phyloP scores from a whole-genome alignment of 192 early-diverging fungal species.

The Entomortierella beljakovae region DNA sequence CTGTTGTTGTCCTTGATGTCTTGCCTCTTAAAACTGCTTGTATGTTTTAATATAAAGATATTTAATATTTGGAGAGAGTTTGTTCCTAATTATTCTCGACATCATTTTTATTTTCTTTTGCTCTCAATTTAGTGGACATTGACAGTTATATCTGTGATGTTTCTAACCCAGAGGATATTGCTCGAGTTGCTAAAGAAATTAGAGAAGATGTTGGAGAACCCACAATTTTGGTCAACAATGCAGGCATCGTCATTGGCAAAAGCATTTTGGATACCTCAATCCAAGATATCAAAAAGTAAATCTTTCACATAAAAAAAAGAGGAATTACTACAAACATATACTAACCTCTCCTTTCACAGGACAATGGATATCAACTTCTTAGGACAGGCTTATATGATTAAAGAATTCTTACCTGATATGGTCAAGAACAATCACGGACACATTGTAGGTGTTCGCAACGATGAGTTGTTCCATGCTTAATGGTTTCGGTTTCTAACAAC shows the following conservation, averaged over 20 bases:
- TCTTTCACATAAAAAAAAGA: no score
- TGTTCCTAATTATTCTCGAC: neutral
- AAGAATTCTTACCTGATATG: conserved; percentile 83
- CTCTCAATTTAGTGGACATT: conserved; percentile 47
- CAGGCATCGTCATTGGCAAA: conserved; percentile 77
- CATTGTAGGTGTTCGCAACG: conserved; percentile 65
- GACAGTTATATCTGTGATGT: conserved; percentile 72
- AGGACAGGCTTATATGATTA: conserved; percentile 79
- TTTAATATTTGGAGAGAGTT: neutral
- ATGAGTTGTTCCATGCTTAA: no score
- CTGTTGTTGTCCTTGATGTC: conserved; percentile 69
- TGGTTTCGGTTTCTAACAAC: neutral
- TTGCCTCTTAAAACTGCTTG: conserved; percentile 43
- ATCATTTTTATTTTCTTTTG: neutral
- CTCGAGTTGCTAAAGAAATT: conserved; percentile 60
- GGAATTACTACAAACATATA: no score
- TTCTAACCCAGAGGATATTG: conserved; percentile 57
- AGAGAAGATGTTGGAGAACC: conserved; percentile 70
- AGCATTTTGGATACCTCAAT: conserved; percentile 70
- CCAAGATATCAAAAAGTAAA: conserved; percentile 65
- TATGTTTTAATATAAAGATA: no score
- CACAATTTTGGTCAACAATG: conserved; percentile 87
- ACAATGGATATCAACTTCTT: conserved; percentile 79
- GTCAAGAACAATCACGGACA: conserved; percentile 78
- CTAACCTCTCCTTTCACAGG: conserved; percentile 36